These are phyloP conservation scores for Aphanomyces cochlioides DNA, from an alignment of 352 stramenopile species.

Conservation along the genomic window DNA sequence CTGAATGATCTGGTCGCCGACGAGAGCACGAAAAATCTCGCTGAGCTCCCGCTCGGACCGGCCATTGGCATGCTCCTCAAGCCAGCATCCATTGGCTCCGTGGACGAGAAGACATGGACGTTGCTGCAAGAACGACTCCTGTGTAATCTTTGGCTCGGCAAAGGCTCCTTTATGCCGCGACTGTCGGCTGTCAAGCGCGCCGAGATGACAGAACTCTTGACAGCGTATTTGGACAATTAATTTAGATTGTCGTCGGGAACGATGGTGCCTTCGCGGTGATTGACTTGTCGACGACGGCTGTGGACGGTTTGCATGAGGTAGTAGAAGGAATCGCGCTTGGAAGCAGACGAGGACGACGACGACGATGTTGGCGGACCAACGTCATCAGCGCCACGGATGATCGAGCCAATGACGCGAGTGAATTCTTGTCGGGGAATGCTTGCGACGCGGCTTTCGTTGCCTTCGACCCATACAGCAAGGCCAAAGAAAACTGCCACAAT, in stretches of 20 bases:
- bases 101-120: constrained; percentile 3
- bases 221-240: constrained; percentile 8
- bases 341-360: background rate
- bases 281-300: constrained; percentile 9
- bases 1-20: constrained; percentile 42
- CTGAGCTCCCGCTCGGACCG: constrained; percentile 45
- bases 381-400: constrained; percentile 35
- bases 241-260: background rate
- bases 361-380: constrained; percentile 34
- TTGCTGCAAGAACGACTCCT: constrained; percentile 35
- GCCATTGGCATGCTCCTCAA: constrained; percentile 45
- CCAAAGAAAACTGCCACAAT: background rate
- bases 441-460: constrained; percentile 45
- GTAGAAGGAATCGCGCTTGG: constrained; percentile 67
- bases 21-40: constrained; percentile 31
- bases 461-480: constrained; percentile 41
- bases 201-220: constrained; percentile 52
- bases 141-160: constrained; percentile 78
- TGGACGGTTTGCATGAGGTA: constrained; percentile 63
- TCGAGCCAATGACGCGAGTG: constrained; percentile 57
- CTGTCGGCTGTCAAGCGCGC: constrained; percentile 62
- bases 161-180: constrained; percentile 62
- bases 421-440: constrained; percentile 43
- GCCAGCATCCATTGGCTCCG: constrained; percentile 32
- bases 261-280: background rate